phyloP scores from a whole-genome alignment of 2,329 filamentous ascomycete species.

The Apiospora marii region DNA sequence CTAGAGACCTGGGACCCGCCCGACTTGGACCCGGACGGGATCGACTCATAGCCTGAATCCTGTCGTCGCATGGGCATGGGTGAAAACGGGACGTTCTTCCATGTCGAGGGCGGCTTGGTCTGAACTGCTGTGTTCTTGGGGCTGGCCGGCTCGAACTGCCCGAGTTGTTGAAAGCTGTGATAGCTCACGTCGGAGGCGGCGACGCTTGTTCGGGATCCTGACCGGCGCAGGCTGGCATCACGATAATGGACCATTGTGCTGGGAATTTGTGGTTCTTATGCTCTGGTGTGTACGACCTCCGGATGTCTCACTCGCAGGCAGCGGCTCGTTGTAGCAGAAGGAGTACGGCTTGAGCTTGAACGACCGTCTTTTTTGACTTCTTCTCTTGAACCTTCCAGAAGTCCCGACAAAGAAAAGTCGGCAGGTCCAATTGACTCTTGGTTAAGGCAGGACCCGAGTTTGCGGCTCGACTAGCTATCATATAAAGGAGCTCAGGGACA shows the following conservation, averaged over 20 bases:
- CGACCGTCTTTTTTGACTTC: neutral
- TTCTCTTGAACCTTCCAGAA: conserved; percentile 4
- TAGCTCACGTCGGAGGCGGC: conserved; percentile 59
- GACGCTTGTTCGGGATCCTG: conserved; percentile 50
- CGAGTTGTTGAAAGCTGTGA: conserved; percentile 62
- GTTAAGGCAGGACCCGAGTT: neutral
- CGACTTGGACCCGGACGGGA: conserved; percentile 49
- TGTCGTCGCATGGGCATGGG: conserved; percentile 58
- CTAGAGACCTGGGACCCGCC: conserved; percentile 46
- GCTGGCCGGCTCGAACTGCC: conserved; percentile 52
- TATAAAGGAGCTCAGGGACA: conserved; percentile 8
- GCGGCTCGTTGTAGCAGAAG: neutral
- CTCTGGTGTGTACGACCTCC: neutral
- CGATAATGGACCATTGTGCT: neutral
- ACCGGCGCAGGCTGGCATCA: conserved; percentile 32
- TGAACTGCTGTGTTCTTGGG: conserved; percentile 32
- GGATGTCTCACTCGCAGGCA: neutral
- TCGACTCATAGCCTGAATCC: conserved; percentile 67
- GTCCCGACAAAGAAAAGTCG: conserved; percentile 1
- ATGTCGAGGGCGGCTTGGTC: conserved; percentile 27
- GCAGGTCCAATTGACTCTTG: neutral
- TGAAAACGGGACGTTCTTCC: conserved; percentile 38
- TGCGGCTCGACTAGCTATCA: neutral
- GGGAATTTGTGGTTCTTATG: neutral
- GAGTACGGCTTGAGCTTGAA: neutral